These are phyloP conservation scores for Phoenix roebelenii DNA, from an alignment of 176 grass and related monocot species.

Conservation along the genomic window DNA sequence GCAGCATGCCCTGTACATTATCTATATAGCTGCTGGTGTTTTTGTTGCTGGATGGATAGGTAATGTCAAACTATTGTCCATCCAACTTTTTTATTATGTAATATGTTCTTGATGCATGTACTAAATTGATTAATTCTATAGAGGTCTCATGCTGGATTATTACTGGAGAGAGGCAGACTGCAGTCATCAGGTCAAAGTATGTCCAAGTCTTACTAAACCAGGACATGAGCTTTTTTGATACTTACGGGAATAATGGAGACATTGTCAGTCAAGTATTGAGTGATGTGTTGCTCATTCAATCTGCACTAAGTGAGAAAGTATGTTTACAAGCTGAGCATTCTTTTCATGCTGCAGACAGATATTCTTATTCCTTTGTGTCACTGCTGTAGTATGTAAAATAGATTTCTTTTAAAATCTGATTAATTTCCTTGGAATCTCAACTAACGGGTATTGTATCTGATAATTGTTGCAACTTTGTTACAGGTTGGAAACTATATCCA, in stretches of 20 bases:
- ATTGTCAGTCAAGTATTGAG: constrained; percentile 99
- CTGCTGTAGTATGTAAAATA: too few relatives aligned
- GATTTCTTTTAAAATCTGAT: too few relatives aligned
- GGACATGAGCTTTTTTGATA: constrained; percentile 99
- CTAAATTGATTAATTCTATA: constrained; percentile 38
- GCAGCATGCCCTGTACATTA: constrained; percentile 89
- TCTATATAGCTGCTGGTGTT: constrained; percentile 92
- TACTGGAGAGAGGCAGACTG: constrained; percentile 92
- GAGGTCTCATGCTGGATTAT: constrained; percentile 99
- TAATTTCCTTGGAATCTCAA: too few relatives aligned
- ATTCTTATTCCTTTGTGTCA: not conserved
- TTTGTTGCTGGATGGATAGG: constrained; percentile 92
- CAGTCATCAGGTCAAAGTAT: constrained; percentile 96
- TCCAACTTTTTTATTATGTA: too few relatives aligned
- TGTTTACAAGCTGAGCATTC: constrained; percentile 11
- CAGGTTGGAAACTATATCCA: constrained; percentile 99
- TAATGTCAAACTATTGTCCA: constrained; percentile 19
- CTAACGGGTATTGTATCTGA: too few relatives aligned
- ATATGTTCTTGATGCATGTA: constrained; percentile 4
- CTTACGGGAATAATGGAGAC: constrained; percentile 97
- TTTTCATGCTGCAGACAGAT: not conserved
- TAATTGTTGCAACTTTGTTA: constrained; percentile 4
- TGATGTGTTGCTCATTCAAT: constrained; percentile 97
- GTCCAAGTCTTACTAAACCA: constrained; percentile 96
- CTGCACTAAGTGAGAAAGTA: constrained; percentile 97